phyloP scores from a whole-genome alignment of 2,329 filamentous ascomycete species.

The Botrytis galanthina region DNA sequence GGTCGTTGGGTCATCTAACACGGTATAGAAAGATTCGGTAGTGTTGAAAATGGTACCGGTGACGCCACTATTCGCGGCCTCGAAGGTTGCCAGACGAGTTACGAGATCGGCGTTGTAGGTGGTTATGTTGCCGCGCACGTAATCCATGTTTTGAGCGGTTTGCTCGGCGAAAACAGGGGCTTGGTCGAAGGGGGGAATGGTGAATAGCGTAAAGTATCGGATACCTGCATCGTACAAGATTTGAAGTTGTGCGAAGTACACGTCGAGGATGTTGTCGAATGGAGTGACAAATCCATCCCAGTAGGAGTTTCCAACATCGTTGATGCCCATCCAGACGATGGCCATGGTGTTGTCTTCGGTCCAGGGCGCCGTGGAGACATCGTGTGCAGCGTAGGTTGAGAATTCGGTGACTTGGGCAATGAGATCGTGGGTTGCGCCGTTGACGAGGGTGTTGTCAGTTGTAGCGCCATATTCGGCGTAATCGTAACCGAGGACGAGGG shows the following conservation, averaged over 20 bases:
- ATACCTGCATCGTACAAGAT: slow-evolving; percentile 6
- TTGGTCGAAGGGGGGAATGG: slow-evolving; percentile 14
- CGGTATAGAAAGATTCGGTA: slow-evolving; percentile 1
- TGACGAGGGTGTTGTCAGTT: slow-evolving; percentile 1
- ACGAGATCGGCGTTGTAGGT: slow-evolving; percentile 5
- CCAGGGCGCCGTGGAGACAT: background rate
- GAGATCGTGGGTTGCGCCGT: slow-evolving; percentile 7
- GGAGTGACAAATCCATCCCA: slow-evolving; percentile 11
- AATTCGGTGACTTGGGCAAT: slow-evolving; percentile 9
- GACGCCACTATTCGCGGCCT: background rate
- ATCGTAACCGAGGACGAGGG: slow-evolving; percentile 6
- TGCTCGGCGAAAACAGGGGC: slow-evolving; percentile 1
- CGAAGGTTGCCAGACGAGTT: background rate
- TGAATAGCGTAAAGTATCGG: slow-evolving; percentile 5
- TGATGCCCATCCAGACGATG: slow-evolving; percentile 7
- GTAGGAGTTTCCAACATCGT: slow-evolving; percentile 14
- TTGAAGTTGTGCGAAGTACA: background rate
- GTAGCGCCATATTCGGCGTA: slow-evolving; percentile 16
- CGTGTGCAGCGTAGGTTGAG: background rate
- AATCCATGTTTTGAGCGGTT: background rate
- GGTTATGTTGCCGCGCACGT: slow-evolving; percentile 1
- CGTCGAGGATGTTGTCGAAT: background rate
- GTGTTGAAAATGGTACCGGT: slow-evolving; percentile 9
- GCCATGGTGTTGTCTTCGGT: slow-evolving; percentile 13
- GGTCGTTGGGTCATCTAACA: background rate